These are phyloP conservation scores for Proliferodiscus dingleyae DNA, from an alignment of 2,329 filamentous ascomycete species.

Conservation along the genomic window DNA sequence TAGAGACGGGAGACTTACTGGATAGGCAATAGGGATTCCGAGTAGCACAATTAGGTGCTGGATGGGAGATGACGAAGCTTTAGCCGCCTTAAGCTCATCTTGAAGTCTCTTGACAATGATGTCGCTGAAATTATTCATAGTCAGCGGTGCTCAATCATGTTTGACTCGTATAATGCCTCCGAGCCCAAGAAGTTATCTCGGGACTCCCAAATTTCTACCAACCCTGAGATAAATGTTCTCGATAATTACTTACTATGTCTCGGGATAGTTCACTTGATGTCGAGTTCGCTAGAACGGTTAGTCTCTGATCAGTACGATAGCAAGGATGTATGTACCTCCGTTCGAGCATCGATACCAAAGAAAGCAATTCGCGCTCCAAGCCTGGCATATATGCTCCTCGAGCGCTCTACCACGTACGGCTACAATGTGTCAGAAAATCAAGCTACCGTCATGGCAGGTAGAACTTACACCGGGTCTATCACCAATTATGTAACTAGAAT, in stretches of 20 bases:
- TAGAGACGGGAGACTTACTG: constrained; percentile 50
- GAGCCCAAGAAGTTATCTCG: too few relatives aligned
- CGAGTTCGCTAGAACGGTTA: constrained; percentile 58
- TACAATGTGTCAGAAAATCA: constrained; percentile 11
- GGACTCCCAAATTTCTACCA: too few relatives aligned
- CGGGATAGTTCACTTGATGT: constrained; percentile 90
- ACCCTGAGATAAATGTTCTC: too few relatives aligned
- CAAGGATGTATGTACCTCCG: constrained; percentile 51
- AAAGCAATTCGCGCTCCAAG: constrained; percentile 81
- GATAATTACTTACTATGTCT: too few relatives aligned
- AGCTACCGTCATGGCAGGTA: neutral
- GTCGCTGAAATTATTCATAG: too few relatives aligned
- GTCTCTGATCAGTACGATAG: constrained; percentile 28
- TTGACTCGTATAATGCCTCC: too few relatives aligned
- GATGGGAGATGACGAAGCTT: constrained; percentile 65
- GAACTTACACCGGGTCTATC: constrained; percentile 47
- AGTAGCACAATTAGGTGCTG: constrained; percentile 84
- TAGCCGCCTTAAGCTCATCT: constrained; percentile 66
- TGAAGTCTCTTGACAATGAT: constrained; percentile 73
- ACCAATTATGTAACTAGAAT: constrained; percentile 64
- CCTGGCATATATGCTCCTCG: constrained; percentile 79
- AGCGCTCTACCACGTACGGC: constrained; percentile 86
- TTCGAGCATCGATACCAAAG: constrained; percentile 85
- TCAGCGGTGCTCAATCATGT: too few relatives aligned
- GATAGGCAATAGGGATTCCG: constrained; percentile 83